Evolutionary conservation across 1,284 basidiomycete genomes (phyloP).

Genomic region (Boletus sp.): DNA sequence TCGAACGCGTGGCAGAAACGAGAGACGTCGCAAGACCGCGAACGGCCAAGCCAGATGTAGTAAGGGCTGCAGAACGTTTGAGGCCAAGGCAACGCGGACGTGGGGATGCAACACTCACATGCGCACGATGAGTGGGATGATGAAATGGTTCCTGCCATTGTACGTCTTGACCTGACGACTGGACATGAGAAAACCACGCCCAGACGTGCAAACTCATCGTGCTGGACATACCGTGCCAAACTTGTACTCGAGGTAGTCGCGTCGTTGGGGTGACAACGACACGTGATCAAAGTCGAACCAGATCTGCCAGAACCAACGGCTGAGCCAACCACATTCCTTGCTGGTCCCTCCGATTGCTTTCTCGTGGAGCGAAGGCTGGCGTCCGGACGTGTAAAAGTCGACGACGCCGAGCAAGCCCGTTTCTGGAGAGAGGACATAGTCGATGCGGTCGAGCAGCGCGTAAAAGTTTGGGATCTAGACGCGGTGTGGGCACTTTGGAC

Average conservation of each 20-base stretch:
- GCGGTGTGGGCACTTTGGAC: background rate
- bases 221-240: constrained; percentile 60
- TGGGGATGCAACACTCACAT: constrained; percentile 42
- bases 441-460: constrained; percentile 67
- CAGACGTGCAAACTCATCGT: background rate
- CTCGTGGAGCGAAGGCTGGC: constrained; percentile 53
- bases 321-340: constrained; percentile 72
- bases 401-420: constrained; percentile 70
- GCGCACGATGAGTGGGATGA: constrained; percentile 67
- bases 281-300: constrained; percentile 84
- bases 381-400: constrained; percentile 79
- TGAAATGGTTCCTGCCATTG: constrained; percentile 74
- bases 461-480: constrained; percentile 69
- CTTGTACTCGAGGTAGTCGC: constrained; percentile 79
- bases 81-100: background rate
- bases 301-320: constrained; percentile 80
- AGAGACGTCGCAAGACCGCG: constrained; percentile 63
- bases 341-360: constrained; percentile 70
- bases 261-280: constrained; percentile 63
- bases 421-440: constrained; percentile 65
- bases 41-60: constrained; percentile 80
- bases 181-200: background rate
- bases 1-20: constrained; percentile 65
- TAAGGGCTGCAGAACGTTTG: constrained; percentile 45
- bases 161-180: constrained; percentile 53